These are phyloP conservation scores for Boletus tylopilopsis DNA, from an alignment of 768 basidiomycete species.

Conservation along the genomic window DNA sequence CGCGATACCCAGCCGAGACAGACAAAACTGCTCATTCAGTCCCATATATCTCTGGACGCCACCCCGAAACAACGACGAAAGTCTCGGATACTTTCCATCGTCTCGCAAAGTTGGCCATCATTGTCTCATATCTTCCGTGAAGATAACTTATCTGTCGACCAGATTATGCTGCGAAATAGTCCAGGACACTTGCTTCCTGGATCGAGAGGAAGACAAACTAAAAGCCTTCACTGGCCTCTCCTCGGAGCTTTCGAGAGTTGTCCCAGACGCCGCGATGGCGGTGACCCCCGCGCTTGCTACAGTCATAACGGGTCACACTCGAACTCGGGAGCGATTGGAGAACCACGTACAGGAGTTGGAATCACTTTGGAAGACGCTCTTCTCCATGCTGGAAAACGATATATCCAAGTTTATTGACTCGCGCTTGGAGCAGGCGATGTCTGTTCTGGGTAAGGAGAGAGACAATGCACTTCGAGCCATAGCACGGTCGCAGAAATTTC, in stretches of 20 bases:
- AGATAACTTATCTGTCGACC: slow-evolving; percentile 9
- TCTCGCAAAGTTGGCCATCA: slow-evolving; percentile 33
- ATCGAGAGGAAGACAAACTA: slow-evolving; percentile 44
- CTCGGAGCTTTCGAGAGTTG: slow-evolving; percentile 43
- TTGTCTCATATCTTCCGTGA: slow-evolving; percentile 1
- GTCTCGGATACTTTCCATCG: slow-evolving; percentile 35
- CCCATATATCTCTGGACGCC: slow-evolving; percentile 1
- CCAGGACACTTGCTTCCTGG: slow-evolving; percentile 39
- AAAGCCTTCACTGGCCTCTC: slow-evolving; percentile 49
- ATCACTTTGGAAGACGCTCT: slow-evolving; percentile 44
- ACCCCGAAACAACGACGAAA: slow-evolving; percentile 6
- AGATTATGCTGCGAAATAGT: slow-evolving; percentile 47
- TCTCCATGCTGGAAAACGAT: slow-evolving; percentile 39
- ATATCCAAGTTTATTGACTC: slow-evolving; percentile 37
- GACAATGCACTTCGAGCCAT: slow-evolving; percentile 21
- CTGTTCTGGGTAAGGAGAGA: slow-evolving; percentile 31
- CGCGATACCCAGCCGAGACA: slow-evolving; percentile 2
- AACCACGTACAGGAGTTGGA: slow-evolving; percentile 38
- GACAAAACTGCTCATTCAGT: slow-evolving; percentile 2
- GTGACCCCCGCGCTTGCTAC: slow-evolving; percentile 46
- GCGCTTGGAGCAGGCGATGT: slow-evolving; percentile 31
- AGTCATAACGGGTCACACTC: slow-evolving; percentile 39
- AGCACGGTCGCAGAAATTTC: slow-evolving; percentile 16
- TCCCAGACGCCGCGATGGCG: slow-evolving; percentile 37
- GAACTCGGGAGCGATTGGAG: slow-evolving; percentile 41